A percentile compares a stretch with the other conserved stretches of the same genome.
phyloP scores from a whole-genome alignment of 2,329 filamentous ascomycete genomes.

The Aspergillus ibericus region DNA sequence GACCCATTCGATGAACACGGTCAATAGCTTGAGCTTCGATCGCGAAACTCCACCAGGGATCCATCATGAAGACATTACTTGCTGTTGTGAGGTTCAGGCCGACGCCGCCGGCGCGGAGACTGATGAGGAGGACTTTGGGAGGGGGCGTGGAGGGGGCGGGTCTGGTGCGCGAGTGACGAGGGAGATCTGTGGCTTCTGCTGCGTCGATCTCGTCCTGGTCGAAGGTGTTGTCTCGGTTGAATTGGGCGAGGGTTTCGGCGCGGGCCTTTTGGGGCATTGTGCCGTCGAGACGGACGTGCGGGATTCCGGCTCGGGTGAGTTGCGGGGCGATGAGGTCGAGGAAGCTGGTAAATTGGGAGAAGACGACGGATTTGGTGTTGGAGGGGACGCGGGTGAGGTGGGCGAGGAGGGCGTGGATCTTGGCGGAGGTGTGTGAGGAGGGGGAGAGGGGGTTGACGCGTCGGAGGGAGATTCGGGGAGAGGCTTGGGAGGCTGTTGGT shows the following conservation, averaged over 20 bases:
- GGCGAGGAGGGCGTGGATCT: constrained; percentile 76
- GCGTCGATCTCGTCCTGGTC: constrained; percentile 39
- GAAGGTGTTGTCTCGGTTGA: constrained; percentile 52
- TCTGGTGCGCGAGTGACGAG: not conserved
- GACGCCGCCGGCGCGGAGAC: constrained; percentile 85
- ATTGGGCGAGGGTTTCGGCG: constrained; percentile 73
- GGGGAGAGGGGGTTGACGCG: constrained; percentile 64
- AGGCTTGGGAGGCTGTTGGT: constrained; percentile 32
- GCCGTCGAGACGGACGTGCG: constrained; percentile 85
- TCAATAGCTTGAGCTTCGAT: constrained; percentile 97
- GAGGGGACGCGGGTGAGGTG: constrained; percentile 73
- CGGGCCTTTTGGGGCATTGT: constrained; percentile 83
- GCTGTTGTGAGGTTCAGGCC: constrained; percentile 90
- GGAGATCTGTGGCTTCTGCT: constrained; percentile 29
- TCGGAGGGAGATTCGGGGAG: constrained; percentile 59
- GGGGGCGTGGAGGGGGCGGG: constrained; percentile 17
- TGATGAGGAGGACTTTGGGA: constrained; percentile 69
- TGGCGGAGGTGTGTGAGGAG: constrained; percentile 66
- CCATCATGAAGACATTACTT: constrained; percentile 95
- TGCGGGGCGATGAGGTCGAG: constrained; percentile 86
- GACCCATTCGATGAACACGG: constrained; percentile 95
- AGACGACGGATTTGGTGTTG: constrained; percentile 82
- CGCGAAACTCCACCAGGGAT: constrained; percentile 98
- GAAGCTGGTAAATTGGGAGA: constrained; percentile 97
- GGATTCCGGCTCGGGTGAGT: constrained; percentile 69